Evolutionary conservation across 345 rosid genomes (phyloP).

Genomic region (Linum trigynum): DNA sequence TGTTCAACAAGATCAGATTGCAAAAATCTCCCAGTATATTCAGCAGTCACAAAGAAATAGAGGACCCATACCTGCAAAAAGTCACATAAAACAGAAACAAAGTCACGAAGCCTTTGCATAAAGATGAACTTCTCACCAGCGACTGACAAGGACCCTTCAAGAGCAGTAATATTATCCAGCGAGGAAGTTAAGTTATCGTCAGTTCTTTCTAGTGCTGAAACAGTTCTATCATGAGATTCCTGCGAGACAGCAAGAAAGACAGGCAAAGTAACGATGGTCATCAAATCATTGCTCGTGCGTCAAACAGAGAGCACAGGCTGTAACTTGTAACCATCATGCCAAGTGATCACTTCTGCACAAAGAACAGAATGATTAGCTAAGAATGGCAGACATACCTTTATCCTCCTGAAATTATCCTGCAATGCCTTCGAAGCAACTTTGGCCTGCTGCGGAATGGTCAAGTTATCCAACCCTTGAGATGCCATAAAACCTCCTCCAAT

Average conservation of each 20-base stretch:
- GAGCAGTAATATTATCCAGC: slow-evolving; percentile 57
- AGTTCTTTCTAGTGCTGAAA: slow-evolving; percentile 50
- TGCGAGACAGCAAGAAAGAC: slow-evolving; percentile 15
- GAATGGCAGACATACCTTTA: slow-evolving; percentile 37
- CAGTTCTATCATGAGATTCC: slow-evolving; percentile 74
- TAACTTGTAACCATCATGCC: background rate
- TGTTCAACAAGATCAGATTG: background rate
- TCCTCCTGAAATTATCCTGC: slow-evolving; percentile 41
- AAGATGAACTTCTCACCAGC: slow-evolving; percentile 98
- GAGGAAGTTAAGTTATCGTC: slow-evolving; percentile 87
- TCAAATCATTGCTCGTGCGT: no score
- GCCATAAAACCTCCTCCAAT: slow-evolving; percentile 43
- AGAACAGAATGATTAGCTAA: background rate
- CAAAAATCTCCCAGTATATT: background rate
- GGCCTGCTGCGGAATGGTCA: slow-evolving; percentile 66
- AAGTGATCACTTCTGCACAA: background rate
- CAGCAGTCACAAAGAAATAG: slow-evolving; percentile 14
- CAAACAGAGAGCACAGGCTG: background rate
- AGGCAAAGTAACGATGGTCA: background rate
- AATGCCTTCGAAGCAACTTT: slow-evolving; percentile 69
- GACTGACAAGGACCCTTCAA: slow-evolving; percentile 65
- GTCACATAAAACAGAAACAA: slow-evolving; percentile 86
- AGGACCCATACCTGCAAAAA: slow-evolving; percentile 85
- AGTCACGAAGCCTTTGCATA: slow-evolving; percentile 98
- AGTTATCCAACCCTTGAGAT: slow-evolving; percentile 38